These are phyloP conservation scores for Amylostereum areolatum DNA, from an alignment of 1,284 basidiomycete species.

Conservation along the genomic window DNA sequence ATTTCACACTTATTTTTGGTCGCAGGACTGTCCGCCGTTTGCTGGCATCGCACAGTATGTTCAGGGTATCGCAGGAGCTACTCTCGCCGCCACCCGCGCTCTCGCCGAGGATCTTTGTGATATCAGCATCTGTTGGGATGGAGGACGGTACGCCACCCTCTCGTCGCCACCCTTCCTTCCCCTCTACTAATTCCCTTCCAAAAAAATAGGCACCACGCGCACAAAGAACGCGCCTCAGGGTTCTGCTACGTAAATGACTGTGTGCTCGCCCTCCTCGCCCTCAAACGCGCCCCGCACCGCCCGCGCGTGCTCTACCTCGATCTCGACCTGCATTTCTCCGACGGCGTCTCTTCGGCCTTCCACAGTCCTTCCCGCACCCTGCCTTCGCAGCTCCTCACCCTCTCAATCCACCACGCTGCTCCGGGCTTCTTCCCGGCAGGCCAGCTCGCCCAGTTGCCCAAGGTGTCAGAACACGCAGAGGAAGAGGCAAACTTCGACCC, in stretches of 20 bases:
- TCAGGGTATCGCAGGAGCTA: slow-evolving; percentile 68
- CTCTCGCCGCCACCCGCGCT: slow-evolving; percentile 63
- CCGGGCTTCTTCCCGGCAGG: slow-evolving; percentile 75
- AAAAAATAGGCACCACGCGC: slow-evolving; percentile 63
- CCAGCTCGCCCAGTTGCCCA: slow-evolving; percentile 42
- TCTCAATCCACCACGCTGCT: slow-evolving; percentile 80
- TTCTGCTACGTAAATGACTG: slow-evolving; percentile 95
- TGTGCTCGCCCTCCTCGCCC: slow-evolving; percentile 68
- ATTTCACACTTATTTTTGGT: slow-evolving; percentile 6
- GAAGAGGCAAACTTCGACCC: slow-evolving; percentile 43
- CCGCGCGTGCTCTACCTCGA: slow-evolving; percentile 85
- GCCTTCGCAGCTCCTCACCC: slow-evolving; percentile 60
- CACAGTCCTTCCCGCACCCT: slow-evolving; percentile 28
- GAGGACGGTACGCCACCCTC: slow-evolving; percentile 51
- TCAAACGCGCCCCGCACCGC: slow-evolving; percentile 35
- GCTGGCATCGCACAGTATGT: slow-evolving; percentile 65
- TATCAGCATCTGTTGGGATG: slow-evolving; percentile 80
- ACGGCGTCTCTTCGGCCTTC: slow-evolving; percentile 83
- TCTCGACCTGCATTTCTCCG: slow-evolving; percentile 88
- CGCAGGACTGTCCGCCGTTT: slow-evolving; percentile 81
- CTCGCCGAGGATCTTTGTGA: slow-evolving; percentile 51
- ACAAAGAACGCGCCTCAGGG: slow-evolving; percentile 71
- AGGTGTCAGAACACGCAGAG: slow-evolving; percentile 23
- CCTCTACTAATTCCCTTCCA: neutral
- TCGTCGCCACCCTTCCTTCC: slow-evolving; percentile 1